These are phyloP conservation scores for Coffea humblotiana DNA, from an alignment of 305 asterid genomes.

Conservation along the genomic window DNA sequence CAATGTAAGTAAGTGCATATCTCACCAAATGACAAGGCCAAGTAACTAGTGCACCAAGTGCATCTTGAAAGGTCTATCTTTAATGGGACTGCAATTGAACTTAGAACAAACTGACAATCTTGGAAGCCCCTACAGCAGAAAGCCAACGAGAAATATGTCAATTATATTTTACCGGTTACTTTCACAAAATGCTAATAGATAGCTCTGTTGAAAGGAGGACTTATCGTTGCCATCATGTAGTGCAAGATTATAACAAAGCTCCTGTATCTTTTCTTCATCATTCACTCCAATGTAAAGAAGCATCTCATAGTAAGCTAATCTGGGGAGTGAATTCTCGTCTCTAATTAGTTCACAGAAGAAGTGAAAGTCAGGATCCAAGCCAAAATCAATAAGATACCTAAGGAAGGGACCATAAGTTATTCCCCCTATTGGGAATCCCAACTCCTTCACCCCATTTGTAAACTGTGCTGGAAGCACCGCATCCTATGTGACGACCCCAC, in stretches of 20 bases:
- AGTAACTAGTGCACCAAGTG: conserved; percentile 12
- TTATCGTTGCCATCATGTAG: conserved; percentile 51
- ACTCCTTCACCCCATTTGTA: conserved; percentile 73
- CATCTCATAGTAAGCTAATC: conserved; percentile 83
- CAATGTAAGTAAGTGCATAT: too few relatives aligned
- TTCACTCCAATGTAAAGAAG: conserved; percentile 56
- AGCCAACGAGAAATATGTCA: conserved; percentile 17
- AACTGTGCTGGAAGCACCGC: conserved; percentile 97
- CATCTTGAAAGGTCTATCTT: too few relatives aligned
- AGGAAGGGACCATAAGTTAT: conserved; percentile 63
- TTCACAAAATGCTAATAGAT: conserved; percentile 66
- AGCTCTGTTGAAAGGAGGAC: conserved; percentile 50
- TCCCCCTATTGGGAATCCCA: conserved; percentile 66
- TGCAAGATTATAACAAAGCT: conserved; percentile 49
- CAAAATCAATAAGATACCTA: conserved; percentile 61
- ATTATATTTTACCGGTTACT: conserved; percentile 47
- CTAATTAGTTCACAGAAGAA: conserved; percentile 56
- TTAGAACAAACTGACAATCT: too few relatives aligned
- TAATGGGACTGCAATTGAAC: too few relatives aligned
- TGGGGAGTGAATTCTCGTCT: conserved; percentile 50
- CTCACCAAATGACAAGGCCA: too few relatives aligned
- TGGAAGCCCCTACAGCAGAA: too few relatives aligned
- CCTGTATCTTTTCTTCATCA: conserved; percentile 62
- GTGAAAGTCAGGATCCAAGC: conserved; percentile 70
- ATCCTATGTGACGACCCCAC: too few relatives aligned